Base-by-base conservation (phyloP, 108 stramenopile species). In the Discostella stelligeroides region DNA sequence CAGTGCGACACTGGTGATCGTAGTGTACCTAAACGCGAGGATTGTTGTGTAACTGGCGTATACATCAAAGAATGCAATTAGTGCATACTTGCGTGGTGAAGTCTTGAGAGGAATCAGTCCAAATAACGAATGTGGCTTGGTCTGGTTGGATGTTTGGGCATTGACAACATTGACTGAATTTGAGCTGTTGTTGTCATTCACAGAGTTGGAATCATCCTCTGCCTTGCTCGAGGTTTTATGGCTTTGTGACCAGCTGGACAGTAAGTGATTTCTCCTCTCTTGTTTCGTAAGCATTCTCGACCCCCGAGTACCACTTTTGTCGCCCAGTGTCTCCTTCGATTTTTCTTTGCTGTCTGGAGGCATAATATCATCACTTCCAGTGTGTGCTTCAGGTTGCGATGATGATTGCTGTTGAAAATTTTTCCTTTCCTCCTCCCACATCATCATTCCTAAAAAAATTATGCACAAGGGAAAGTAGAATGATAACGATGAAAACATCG, bases 1-100 rank as follows among this genome's bases (percentile, higher is more conserved):
- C 46, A 99, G 80, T 23, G 92, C 83, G 20, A 96, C 94, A 27
- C 89, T 91, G 11, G 98, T 95, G 46, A 99, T 80, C 17, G 92
- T 94, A 8, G 98, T 98, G 73, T 94, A 98, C 57, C 83, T 85
- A 49, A 82, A 93, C 6, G 88, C 86, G 15, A 82, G 70, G 11
- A 88, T 73, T 11, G 87, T 82, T 13, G 82, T 24, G 34, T 84
- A 88, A 50, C 92, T 94, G 7, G 86, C 92, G 58, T 88, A 85
- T 1, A 90, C 86, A 59, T 90, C 89, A 34, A 85, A 34, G 39
- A 90, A 21, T 4, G 92, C 85, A 1, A 87, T 60, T 14, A 42
- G 34, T 65, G 70, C 68, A 28, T 68, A 75, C 11, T 23, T 49
- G 30, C 60, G 68, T 53, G 64, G 60, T 25, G 73, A 61, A 9